A percentile compares a stretch with the other conserved stretches of the same genome.
phyloP scores from a whole-genome alignment of 1,284 basidiomycete species.

The Ganoderma meredithae region DNA sequence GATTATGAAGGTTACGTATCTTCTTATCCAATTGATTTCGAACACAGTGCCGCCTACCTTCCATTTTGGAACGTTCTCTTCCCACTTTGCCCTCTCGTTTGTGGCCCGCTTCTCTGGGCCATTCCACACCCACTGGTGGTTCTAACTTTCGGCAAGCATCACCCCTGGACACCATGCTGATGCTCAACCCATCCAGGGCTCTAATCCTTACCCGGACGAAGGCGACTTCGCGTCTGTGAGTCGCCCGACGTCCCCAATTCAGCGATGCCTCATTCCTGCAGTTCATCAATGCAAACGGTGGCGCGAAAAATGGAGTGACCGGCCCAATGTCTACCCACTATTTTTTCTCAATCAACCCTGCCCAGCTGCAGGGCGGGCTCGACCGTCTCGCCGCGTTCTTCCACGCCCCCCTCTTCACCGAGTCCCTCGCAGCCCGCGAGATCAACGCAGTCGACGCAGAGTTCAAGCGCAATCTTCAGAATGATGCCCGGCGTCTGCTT shows the following conservation, averaged over 20 bases:
- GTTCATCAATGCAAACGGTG: slow-evolving; percentile 66
- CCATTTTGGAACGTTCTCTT: background rate
- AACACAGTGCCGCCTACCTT: slow-evolving; percentile 15
- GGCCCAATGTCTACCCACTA: slow-evolving; percentile 69
- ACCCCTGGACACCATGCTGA: background rate
- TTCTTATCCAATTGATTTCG: slow-evolving; percentile 16
- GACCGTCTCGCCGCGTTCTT: slow-evolving; percentile 76
- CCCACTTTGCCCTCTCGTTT: background rate
- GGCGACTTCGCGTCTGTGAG: slow-evolving; percentile 58
- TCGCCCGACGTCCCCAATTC: slow-evolving; percentile 11
- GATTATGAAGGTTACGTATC: slow-evolving; percentile 44
- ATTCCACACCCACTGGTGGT: background rate
- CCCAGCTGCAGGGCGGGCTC: slow-evolving; percentile 62
- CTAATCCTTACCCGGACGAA: slow-evolving; percentile 57
- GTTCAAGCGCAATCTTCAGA: slow-evolving; percentile 75
- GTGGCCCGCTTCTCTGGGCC: background rate
- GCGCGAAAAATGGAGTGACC: slow-evolving; percentile 70
- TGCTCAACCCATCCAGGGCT: slow-evolving; percentile 40
- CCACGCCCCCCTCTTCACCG: slow-evolving; percentile 67
- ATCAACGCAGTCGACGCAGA: slow-evolving; percentile 77
- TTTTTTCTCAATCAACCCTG: slow-evolving; percentile 63
- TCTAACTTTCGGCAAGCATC: background rate
- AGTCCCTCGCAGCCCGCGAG: slow-evolving; percentile 69
- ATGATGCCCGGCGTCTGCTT: slow-evolving; percentile 66
- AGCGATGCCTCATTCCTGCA: slow-evolving; percentile 28